phyloP scores from a whole-genome alignment of 129 eudicot genomes.

The Flaveria ramosissima region DNA sequence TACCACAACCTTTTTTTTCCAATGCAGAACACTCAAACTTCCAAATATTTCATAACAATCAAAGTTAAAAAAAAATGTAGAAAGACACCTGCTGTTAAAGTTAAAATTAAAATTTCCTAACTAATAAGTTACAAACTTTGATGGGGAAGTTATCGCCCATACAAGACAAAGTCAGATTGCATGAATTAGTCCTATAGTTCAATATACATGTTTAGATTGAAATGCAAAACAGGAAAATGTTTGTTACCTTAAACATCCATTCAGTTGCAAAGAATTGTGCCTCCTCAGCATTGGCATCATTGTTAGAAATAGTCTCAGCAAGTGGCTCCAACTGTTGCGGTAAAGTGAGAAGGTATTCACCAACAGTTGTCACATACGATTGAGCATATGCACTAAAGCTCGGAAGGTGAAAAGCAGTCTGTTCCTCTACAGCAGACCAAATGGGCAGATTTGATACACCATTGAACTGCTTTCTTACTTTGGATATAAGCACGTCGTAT shows the following conservation, averaged over 20 bases:
- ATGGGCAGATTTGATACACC: slow-evolving; percentile 67
- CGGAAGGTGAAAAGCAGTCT: slow-evolving; percentile 72
- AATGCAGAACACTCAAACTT: not conserved
- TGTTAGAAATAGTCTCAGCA: slow-evolving; percentile 82
- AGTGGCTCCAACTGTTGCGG: slow-evolving; percentile 99
- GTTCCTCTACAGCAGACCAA: slow-evolving; percentile 92
- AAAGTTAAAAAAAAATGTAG: not conserved
- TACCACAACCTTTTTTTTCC: not conserved
- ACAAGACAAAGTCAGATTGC: not conserved
- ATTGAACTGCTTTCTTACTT: slow-evolving; percentile 80
- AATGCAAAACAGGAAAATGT: not conserved
- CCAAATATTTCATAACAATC: not conserved
- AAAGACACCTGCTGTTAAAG: not conserved
- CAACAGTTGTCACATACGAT: slow-evolving; percentile 76
- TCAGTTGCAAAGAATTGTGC: slow-evolving; percentile 97
- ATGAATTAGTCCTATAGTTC: not conserved
- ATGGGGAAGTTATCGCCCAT: slow-evolving; percentile 6
- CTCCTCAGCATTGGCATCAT: slow-evolving; percentile 86
- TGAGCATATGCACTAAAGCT: slow-evolving; percentile 97
- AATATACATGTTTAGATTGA: not conserved
- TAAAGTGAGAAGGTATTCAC: slow-evolving; percentile 95
- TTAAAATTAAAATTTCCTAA: not conserved
- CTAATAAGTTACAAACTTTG: not conserved
- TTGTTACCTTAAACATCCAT: slow-evolving; percentile 98
- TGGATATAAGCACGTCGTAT: slow-evolving; percentile 89